Evolutionary conservation across 331 rosid genomes (phyloP).

Genomic region (Pyrus hybrid): DNA sequence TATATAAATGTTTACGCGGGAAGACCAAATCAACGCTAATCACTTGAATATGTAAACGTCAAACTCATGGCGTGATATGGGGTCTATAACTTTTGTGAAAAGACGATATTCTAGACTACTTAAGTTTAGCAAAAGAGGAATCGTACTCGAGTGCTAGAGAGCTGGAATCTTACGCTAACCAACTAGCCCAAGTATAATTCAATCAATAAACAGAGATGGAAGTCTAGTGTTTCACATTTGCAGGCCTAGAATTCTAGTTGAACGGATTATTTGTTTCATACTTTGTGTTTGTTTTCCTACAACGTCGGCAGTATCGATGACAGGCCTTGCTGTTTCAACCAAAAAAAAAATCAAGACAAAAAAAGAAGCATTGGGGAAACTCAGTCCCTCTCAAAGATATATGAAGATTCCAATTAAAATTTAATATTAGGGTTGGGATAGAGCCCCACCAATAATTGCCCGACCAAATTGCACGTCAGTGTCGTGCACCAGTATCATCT

Average conservation of each 20-base stretch:
- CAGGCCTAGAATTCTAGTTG: background rate
- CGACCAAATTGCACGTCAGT: background rate
- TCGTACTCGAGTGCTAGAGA: too few species aligned
- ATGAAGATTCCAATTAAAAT: background rate
- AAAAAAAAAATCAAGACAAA: background rate
- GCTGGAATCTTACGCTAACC: too few species aligned
- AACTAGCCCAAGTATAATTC: too few species aligned
- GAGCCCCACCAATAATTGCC: conserved; percentile 8
- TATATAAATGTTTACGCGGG: conserved; percentile 2
- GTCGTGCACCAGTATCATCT: background rate
- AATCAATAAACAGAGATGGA: background rate
- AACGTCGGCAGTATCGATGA: background rate
- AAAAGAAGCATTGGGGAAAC: background rate
- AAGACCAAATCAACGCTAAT: conserved; percentile 14
- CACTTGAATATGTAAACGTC: background rate
- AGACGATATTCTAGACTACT: background rate
- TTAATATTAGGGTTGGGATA: background rate
- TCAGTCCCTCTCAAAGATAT: background rate
- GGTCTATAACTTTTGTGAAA: background rate
- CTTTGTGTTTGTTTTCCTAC: background rate
- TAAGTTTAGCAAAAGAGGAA: too few species aligned
- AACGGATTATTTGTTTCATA: background rate
- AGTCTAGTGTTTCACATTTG: background rate
- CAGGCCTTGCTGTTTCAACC: background rate
- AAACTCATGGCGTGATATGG: background rate